Evolutionary conservation across 805 yeast species (phyloP).

Genomic region (Ogataea populi-albae): DNA sequence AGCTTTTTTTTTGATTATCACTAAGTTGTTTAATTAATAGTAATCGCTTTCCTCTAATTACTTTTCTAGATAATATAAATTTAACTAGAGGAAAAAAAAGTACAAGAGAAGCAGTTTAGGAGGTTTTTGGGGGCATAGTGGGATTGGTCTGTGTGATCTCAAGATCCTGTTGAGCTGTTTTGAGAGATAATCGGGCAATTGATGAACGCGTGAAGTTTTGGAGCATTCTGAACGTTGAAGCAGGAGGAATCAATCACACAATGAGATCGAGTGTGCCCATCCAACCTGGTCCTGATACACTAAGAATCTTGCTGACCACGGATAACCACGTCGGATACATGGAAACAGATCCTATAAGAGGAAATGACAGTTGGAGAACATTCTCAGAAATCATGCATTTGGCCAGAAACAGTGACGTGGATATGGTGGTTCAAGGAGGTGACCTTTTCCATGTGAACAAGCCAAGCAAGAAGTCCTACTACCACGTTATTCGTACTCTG

Average conservation of each 20-base stretch:
- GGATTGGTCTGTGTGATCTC: too few species aligned
- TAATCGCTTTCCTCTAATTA: too few species aligned
- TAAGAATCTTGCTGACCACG: constrained; percentile 78
- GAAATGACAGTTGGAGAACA: constrained; percentile 85
- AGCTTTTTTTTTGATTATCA: too few species aligned
- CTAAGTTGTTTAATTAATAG: too few species aligned
- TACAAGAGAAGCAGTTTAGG: not conserved
- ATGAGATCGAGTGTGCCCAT: constrained; percentile 35
- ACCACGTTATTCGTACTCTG: constrained; percentile 72
- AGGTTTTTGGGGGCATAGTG: too few species aligned
- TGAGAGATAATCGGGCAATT: too few species aligned
- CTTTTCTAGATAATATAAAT: not conserved
- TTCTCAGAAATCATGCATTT: constrained; percentile 78
- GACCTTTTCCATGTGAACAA: constrained; percentile 89
- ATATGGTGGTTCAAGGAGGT: constrained; percentile 88
- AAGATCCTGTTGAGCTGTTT: too few species aligned
- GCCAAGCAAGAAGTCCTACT: constrained; percentile 83
- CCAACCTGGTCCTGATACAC: constrained; percentile 59
- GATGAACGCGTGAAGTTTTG: too few species aligned
- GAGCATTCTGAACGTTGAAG: too few species aligned
- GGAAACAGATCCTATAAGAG: constrained; percentile 85
- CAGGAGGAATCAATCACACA: too few species aligned
- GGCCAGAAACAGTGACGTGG: constrained; percentile 71
- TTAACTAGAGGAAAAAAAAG: not conserved
- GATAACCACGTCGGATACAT: constrained; percentile 96